Evolutionary conservation across 257 asterid genomes (phyloP), one percentile per base, ranked within the genome.

Genomic region (Prunella vulgaris): DNA sequence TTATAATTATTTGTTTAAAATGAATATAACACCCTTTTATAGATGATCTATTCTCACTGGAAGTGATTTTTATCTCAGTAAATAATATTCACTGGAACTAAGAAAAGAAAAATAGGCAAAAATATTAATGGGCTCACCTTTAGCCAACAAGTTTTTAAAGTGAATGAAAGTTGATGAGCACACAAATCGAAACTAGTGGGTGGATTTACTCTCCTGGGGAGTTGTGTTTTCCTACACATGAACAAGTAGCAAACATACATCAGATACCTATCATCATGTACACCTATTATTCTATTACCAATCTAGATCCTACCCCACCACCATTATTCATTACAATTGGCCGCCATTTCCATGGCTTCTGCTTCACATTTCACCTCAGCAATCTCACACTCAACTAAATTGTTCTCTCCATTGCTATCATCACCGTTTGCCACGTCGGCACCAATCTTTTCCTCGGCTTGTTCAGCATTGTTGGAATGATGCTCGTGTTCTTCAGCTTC

Each of bases 351-450:
- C 80, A 32, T 40, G 3, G 58, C 74, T 69, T 66, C 94, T 4
- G 66, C 86, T 56, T 84, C 85, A 21, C 78, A 69, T 73, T 71
- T 74, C 67, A 66, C 74, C 78, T 77, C 89, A 62, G 68, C 80
- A 44, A 75, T 74, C 83, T 79, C 86, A 30, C 78, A 64, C 21
- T 82, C 93, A 33, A 78, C 84, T 69, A 72, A 71, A 64, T 75
- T 81, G 54, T 74, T 82, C 46, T 78, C 85, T n/a, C 69, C 76
- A 28, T 70, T 59, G 63, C 58, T 78, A 25, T 44, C 71, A 28
- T 76, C 81, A 9, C 37, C 37, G 37, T 32, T 32, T 5, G 37
- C 37, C 37, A 32, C 37, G 7, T 32, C 37, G 6, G 7, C n/a
- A 18, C 70, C 79, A n/a, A 48, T 42, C 10, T 66, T 70, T 44